Evolutionary conservation across 2,329 filamentous ascomycete species (phyloP).

Genomic region (Dendrostoma leiphaemia): DNA sequence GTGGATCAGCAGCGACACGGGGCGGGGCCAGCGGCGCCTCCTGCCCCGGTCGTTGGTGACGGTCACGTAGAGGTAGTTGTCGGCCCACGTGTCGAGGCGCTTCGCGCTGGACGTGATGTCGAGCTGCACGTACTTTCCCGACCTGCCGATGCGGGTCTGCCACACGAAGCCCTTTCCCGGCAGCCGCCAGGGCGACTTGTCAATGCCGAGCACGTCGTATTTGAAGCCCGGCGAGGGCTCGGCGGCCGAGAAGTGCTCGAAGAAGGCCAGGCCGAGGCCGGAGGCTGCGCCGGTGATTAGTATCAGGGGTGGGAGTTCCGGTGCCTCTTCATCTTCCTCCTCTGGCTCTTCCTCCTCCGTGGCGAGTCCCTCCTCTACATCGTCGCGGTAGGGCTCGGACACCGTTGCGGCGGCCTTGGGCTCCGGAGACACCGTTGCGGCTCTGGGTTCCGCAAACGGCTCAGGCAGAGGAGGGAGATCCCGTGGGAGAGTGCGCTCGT

Average conservation of each 20-base stretch:
- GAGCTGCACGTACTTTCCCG: constrained; percentile 6
- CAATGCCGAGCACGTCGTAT: constrained; percentile 16
- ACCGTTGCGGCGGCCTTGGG: neutral
- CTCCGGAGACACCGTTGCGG: too few relatives aligned
- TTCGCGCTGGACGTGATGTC: constrained; percentile 8
- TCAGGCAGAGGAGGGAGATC: too few relatives aligned
- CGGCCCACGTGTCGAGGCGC: constrained; percentile 3
- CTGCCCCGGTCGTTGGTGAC: neutral
- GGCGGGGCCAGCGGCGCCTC: neutral
- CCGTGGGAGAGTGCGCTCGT: neutral
- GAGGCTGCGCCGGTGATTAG: constrained; percentile 12
- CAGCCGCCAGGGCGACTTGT: constrained; percentile 8
- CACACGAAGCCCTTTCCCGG: neutral
- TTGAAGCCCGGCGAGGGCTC: constrained; percentile 28
- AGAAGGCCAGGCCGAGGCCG: constrained; percentile 15
- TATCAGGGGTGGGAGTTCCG: constrained; percentile 4
- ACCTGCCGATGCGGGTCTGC: neutral
- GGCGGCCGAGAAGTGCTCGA: constrained; percentile 8
- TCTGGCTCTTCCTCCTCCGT: neutral
- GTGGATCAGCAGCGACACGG: constrained; percentile 6
- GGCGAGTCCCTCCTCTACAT: neutral
- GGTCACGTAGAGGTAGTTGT: constrained; percentile 3
- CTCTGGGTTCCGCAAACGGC: too few relatives aligned
- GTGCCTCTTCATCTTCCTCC: neutral
- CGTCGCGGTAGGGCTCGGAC: too few relatives aligned